Percentiles rank a stretch among this genome's conserved stretches.
phyloP scores from a whole-genome alignment of 2,329 filamentous ascomycete genomes.

The Alternaria angustiovoidea region DNA sequence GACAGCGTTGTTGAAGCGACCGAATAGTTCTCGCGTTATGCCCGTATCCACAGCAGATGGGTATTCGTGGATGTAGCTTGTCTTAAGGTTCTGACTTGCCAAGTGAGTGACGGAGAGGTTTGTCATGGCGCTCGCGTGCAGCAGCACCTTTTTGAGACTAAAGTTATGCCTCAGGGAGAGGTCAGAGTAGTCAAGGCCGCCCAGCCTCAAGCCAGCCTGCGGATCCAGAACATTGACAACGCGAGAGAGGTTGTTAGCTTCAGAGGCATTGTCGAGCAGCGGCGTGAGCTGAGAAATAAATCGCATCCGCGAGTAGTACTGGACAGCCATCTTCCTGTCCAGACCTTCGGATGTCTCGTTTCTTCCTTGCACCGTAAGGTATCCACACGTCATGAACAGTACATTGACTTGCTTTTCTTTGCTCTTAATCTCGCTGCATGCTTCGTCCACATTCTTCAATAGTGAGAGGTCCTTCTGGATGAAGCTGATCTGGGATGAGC shows the following conservation, averaged over 20 bases:
- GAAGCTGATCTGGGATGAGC: slow-evolving; percentile 49
- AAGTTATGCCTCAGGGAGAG: slow-evolving; percentile 39
- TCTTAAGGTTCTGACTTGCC: slow-evolving; percentile 26
- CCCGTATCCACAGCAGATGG: slow-evolving; percentile 38
- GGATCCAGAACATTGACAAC: slow-evolving; percentile 44
- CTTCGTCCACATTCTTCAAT: slow-evolving; percentile 53
- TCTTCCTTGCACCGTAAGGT: slow-evolving; percentile 54
- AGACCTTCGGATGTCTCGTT: slow-evolving; percentile 49
- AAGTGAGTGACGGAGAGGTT: slow-evolving; percentile 37
- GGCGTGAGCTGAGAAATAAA: slow-evolving; percentile 52
- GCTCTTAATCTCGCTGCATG: slow-evolving; percentile 57
- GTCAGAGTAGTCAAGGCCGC: slow-evolving; percentile 32
- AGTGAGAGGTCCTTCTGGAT: slow-evolving; percentile 54
- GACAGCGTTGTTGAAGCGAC: slow-evolving; percentile 9
- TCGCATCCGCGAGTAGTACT: slow-evolving; percentile 50
- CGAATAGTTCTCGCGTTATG: slow-evolving; percentile 19
- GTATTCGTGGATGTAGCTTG: slow-evolving; percentile 40
- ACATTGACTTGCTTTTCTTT: slow-evolving; percentile 64
- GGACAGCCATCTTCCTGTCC: slow-evolving; percentile 41
- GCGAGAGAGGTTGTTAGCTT: slow-evolving; percentile 33
- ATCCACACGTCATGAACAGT: slow-evolving; percentile 63
- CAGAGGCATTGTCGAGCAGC: slow-evolving; percentile 38
- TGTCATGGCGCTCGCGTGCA: slow-evolving; percentile 37
- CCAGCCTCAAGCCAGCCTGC: slow-evolving; percentile 19
- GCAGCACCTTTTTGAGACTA: slow-evolving; percentile 32